Percentiles rank a stretch among this genome's conserved stretches.
Evolutionary conservation across 129 eudicot species (phyloP).

Genomic region (Tagetes erecta): DNA sequence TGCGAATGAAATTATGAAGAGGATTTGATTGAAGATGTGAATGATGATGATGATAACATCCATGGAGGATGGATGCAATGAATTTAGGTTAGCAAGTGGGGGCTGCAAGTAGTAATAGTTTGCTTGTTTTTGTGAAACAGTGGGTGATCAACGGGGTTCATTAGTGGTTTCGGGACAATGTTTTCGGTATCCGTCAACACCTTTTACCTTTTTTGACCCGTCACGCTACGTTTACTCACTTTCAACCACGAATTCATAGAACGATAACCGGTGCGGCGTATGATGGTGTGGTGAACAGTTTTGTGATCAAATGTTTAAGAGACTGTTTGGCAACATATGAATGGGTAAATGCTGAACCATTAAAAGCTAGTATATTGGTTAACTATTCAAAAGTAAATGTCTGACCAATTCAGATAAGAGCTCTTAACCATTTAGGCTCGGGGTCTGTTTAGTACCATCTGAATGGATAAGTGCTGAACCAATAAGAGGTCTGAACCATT

Average conservation of each 20-base stretch:
- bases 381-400: too few species aligned
- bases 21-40: background rate
- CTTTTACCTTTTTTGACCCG: conserved; percentile 21
- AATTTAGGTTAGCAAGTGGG: conserved; percentile 36
- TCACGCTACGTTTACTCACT: conserved; percentile 3
- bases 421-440: too few species aligned
- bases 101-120: conserved; percentile 33
- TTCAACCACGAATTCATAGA: background rate
- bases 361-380: too few species aligned
- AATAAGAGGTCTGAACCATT: too few species aligned
- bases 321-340: too few species aligned
- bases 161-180: conserved; percentile 18
- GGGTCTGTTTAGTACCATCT: too few species aligned
- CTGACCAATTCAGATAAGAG: too few species aligned
- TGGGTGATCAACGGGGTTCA: conserved; percentile 34
- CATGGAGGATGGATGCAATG: conserved; percentile 36
- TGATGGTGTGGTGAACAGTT: too few species aligned
- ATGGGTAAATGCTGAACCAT: too few species aligned
- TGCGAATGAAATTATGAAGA: background rate
- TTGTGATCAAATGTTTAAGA: too few species aligned
- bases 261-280: too few species aligned
- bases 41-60: background rate
- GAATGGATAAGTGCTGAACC: too few species aligned
- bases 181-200: conserved; percentile 22
- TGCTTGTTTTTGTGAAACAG: conserved; percentile 24